A percentile compares a stretch with the other conserved stretches of the same genome.
Conservation (phyloP, 2,329 filamentous ascomycete genomes). For the Fusarium tricinctum region DNA sequence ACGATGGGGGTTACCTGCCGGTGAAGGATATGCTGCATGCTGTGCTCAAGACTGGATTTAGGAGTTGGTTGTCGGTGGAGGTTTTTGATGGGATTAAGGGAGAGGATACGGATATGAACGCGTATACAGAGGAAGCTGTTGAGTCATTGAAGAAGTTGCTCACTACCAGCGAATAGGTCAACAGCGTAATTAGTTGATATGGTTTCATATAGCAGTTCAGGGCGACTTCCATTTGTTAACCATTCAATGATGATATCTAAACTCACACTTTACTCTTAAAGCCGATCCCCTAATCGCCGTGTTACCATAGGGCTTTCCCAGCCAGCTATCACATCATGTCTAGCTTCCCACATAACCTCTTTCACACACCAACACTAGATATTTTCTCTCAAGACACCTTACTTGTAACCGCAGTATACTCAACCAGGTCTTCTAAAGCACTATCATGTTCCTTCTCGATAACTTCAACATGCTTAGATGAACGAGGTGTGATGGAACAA, state of each 20-base stretch:
- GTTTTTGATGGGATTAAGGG: conserved; percentile 68
- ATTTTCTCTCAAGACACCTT: conserved; percentile 42
- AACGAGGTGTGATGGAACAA: conserved; percentile 57
- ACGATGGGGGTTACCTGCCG: conserved; percentile 78
- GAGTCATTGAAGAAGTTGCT: conserved; percentile 32
- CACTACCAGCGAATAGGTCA: not conserved
- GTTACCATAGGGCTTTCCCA: too few species aligned
- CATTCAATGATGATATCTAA: not conserved
- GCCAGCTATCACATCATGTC: not conserved
- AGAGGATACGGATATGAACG: conserved; percentile 14
- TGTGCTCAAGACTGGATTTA: conserved; percentile 76
- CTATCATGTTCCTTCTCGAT: conserved; percentile 51
- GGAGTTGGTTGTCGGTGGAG: conserved; percentile 77
- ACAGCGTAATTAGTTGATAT: not conserved
- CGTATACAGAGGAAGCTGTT: conserved; percentile 19
- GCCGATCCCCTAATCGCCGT: too few species aligned
- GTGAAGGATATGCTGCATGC: conserved; percentile 74
- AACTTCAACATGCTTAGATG: conserved; percentile 49
- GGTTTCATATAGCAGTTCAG: not conserved
- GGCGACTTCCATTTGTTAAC: rapidly evolving
- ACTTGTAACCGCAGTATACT: conserved; percentile 44
- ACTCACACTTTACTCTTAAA: too few species aligned
- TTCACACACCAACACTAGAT: not conserved
- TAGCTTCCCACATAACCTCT: not conserved
- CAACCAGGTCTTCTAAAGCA: conserved; percentile 48